A percentile compares a stretch with the other conserved stretches of the same genome.
Conservation (phyloP, 768 basidiomycete genomes). For the Filobasidium floriforme region DNA sequence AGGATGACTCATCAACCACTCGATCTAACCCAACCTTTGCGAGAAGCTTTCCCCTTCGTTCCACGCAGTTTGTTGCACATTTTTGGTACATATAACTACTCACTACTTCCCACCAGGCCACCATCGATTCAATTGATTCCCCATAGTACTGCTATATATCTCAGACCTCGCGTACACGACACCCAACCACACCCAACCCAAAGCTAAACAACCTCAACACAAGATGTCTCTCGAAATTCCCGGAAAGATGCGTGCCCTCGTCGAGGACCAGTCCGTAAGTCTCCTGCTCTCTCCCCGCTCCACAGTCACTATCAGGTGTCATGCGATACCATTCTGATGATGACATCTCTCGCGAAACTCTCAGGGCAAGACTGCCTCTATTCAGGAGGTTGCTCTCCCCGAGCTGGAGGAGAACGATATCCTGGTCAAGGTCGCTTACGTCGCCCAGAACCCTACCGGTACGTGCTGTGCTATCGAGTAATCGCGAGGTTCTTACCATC, state of each 20-base stretch:
- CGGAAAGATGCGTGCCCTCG: slow-evolving; percentile 32
- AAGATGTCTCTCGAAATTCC: slow-evolving; percentile 22
- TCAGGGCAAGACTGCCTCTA: slow-evolving; percentile 23
- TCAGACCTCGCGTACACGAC: too few species aligned
- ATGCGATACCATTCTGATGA: not conserved
- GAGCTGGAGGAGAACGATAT: slow-evolving; percentile 28
- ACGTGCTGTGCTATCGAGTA: too few species aligned
- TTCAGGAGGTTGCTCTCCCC: slow-evolving; percentile 28
- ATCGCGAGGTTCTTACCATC: not conserved
- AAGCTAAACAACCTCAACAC: not conserved
- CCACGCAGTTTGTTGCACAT: too few species aligned
- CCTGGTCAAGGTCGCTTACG: slow-evolving; percentile 35
- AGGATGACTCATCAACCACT: too few species aligned
- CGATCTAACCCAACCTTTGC: too few species aligned
- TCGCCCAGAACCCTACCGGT: slow-evolving; percentile 29
- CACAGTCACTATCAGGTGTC: not conserved
- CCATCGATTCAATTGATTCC: too few species aligned
- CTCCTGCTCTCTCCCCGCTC: not conserved
- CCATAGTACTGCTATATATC: too few species aligned
- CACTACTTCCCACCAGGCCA: too few species aligned
- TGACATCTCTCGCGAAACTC: not conserved
- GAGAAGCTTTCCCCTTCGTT: too few species aligned
- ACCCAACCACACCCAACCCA: too few species aligned
- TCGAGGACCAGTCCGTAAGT: slow-evolving; percentile 27
- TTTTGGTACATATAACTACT: too few species aligned